These are phyloP conservation scores for Diphasiastrum complanatum DNA, from an alignment of 83 land plant genomes.

Conservation along the genomic window DNA sequence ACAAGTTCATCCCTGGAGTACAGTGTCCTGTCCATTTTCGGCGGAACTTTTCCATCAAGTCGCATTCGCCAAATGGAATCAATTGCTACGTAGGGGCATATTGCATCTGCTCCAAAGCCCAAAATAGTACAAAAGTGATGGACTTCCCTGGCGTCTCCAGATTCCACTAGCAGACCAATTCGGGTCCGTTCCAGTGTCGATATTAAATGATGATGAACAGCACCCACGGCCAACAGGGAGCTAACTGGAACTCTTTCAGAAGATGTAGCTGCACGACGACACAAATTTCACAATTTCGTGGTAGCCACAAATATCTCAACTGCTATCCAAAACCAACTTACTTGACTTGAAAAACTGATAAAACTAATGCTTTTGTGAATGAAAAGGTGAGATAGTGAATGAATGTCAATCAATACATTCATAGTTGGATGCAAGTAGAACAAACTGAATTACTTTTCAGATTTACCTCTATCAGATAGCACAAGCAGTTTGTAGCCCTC, in stretches of 20 bases:
- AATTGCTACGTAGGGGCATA: conserved; percentile 93
- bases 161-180: conserved; percentile 79
- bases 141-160: conserved; percentile 98
- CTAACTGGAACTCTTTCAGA: conserved; percentile 77
- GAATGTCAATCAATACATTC: neutral
- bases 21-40: conserved; percentile 58
- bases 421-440: neutral
- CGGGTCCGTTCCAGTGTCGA: conserved; percentile 83
- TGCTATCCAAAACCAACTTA: too few species aligned
- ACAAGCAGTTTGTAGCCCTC: conserved; percentile 79
- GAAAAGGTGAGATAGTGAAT: conserved; percentile 7
- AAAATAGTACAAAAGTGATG: conserved; percentile 97
- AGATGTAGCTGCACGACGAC: conserved; percentile 84
- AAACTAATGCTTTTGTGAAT: too few species aligned
- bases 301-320: too few species aligned
- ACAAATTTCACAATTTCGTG: too few species aligned
- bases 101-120: conserved; percentile 98
- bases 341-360: too few species aligned
- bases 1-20: conserved; percentile 64
- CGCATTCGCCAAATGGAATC: conserved; percentile 91
- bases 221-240: conserved; percentile 95
- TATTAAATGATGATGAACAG: conserved; percentile 94
- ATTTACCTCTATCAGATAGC: conserved; percentile 88
- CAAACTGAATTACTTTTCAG: conserved; percentile 1
- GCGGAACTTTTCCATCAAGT: conserved; percentile 87